Base-by-base conservation (phyloP, 2,329 filamentous ascomycete species). In the Fusarium robinianum region DNA sequence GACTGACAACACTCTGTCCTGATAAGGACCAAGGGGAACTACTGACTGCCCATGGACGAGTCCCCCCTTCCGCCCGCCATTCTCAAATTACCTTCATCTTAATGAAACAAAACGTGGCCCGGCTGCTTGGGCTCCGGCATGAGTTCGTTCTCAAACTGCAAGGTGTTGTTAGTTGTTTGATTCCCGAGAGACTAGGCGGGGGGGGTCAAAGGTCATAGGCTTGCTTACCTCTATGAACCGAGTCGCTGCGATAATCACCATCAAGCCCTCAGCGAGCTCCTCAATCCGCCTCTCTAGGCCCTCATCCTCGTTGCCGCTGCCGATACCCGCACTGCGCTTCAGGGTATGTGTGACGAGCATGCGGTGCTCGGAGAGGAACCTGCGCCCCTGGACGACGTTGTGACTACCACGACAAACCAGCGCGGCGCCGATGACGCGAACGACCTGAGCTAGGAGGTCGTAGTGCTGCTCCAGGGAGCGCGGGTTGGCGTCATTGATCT, bases 331-430 rank as follows among this genome's bases (percentile, higher is more conserved):
- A 58, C 88, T 88, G 55, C 90, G 79, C 73, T 99, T 99, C 62
- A 99, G 88, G 14, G 95, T 85, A 31, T 90, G 87, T 53, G 94
- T 83, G 60, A 97, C 88, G 43, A 91, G 83, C 66, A 85, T 83
- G 50, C 92, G 79, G 66, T 96, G 90, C 53, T 94, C 87, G 5
- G 80, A 78, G 47, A 99, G 73, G 70, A 99, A 99, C 23, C 77
- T 77, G 42, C 87, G 81, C 1, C 86, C 90, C 63, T 91, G 88
- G 26, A 85, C 78, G 26, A 91, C 80, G 65, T 95, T 96, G 61
- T 95, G 87, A 12, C 85, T 77, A 1, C 92, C 92, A 32, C 90
- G 81, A 52, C 85, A 87, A 34, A 96, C 78, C 10, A 96, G 82
- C 1, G 89, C 86, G 4, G 89, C 86, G 34, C 86, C 86, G 43